Base-by-base conservation (phyloP, 306 rosid species). In the Elaeagnus macrophylla region DNA sequence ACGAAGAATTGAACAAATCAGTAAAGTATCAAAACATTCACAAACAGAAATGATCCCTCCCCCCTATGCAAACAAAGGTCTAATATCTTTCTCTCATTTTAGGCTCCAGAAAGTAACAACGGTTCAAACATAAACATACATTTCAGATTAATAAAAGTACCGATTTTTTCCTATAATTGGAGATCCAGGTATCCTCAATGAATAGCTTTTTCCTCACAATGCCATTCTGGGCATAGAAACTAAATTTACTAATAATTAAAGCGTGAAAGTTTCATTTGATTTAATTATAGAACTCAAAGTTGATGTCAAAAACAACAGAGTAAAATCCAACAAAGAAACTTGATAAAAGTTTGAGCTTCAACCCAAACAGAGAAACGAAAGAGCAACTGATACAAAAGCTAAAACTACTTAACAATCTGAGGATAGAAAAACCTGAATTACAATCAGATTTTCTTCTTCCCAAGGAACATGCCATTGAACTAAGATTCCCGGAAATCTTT, bases 381-480 rank as follows among this genome's bases (percentile, higher is more conserved):
- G 15, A 69, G 55, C 14, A 53, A 48, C 19, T 56, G 52, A 49
- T 15, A 48, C 44, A 52, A 45, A 41, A 12, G 52, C 71, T 62
- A 18, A 71, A 61, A 53, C 60, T 64, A 5, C 32, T 25, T 25
- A 25, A 59, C 67, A 46, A 68, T 76, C 56, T 59, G 71, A 75
- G 62, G 63, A 25, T 42, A 25, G 64, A 67, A 66, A 69, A 72
- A 74, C 76, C 85, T 77, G 85, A 73, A 59, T 60, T 54, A 58
- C 37, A 61, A 53, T 65, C 75, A 75, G 80, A 71, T 72, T 71
- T 70, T 74, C 82, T 67, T 72, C 74, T 57, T 76, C 78, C 75
- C 56, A 65, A 74, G 75, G 43, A 48, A 25, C 32, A 39, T 2
- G 70, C 87, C 90, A 75, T 74, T 65, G 85, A 73, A 77, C 37